These are phyloP conservation scores for Phtheirospermum japonicum DNA, from an alignment of 257 asterid genomes.

Conservation along the genomic window DNA sequence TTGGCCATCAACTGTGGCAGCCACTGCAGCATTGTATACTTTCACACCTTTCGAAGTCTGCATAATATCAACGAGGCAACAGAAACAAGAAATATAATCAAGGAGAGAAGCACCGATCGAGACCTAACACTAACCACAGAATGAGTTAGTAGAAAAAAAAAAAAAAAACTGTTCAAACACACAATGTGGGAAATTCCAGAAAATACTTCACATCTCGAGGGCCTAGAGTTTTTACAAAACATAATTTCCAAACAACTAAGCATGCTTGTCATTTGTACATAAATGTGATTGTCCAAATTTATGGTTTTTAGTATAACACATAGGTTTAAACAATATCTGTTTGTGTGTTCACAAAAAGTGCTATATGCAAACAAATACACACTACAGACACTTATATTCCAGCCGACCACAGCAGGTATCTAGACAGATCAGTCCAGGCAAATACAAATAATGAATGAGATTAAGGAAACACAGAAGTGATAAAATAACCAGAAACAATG, in stretches of 20 bases:
- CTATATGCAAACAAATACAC: background rate
- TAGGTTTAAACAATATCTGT: background rate
- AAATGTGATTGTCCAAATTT: slow-evolving; percentile 14
- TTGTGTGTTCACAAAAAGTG: background rate
- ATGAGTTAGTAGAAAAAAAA: slow-evolving; percentile 14
- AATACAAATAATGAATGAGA: slow-evolving; percentile 11
- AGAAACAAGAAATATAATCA: slow-evolving; percentile 6
- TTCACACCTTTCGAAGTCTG: slow-evolving; percentile 87
- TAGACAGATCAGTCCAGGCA: slow-evolving; percentile 15
- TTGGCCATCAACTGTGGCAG: slow-evolving; percentile 61
- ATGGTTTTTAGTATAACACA: slow-evolving; percentile 13
- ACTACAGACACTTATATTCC: slow-evolving; percentile 11
- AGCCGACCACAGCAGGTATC: slow-evolving; percentile 11
- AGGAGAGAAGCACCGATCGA: slow-evolving; percentile 1
- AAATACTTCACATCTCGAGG: background rate
- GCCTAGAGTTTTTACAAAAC: background rate
- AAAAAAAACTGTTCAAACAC: background rate
- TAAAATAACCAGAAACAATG: slow-evolving; percentile 28
- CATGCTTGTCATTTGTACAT: slow-evolving; percentile 12
- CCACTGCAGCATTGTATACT: slow-evolving; percentile 70
- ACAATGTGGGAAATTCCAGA: background rate
- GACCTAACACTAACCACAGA: slow-evolving; percentile 10
- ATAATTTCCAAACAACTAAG: slow-evolving; percentile 13
- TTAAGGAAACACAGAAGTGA: slow-evolving; percentile 22
- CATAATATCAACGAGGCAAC: slow-evolving; percentile 23